These are phyloP conservation scores for Lignosus rhinocerotis DNA, from an alignment of 1,284 basidiomycete genomes.

Conservation along the genomic window DNA sequence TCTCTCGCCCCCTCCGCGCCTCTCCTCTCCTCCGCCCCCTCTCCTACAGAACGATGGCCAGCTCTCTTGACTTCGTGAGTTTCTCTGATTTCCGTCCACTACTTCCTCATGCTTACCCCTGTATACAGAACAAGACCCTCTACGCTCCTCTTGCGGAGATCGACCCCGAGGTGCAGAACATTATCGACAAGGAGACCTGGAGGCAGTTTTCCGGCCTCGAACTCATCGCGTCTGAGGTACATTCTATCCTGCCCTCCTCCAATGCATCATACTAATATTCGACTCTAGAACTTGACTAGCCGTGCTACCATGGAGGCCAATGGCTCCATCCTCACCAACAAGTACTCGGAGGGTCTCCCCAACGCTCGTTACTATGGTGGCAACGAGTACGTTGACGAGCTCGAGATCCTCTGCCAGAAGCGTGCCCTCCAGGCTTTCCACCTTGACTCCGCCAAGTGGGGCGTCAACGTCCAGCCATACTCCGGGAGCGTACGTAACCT, in stretches of 20 bases:
- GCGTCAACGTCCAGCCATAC: constrained; percentile 99
- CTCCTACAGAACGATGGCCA: constrained; percentile 56
- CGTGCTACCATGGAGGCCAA: constrained; percentile 97
- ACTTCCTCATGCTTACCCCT: neutral
- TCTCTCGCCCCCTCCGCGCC: constrained; percentile 28
- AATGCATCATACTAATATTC: constrained; percentile 6
- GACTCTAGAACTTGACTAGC: constrained; percentile 85
- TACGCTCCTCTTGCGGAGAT: constrained; percentile 87
- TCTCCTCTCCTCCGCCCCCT: constrained; percentile 19
- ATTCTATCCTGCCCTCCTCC: constrained; percentile 27
- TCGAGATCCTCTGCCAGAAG: constrained; percentile 93
- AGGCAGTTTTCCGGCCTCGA: constrained; percentile 97
- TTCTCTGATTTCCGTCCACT: neutral
- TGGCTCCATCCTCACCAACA: constrained; percentile 98
- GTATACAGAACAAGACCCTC: constrained; percentile 82
- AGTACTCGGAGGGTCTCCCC: constrained; percentile 96
- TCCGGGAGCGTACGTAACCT: constrained; percentile 66
- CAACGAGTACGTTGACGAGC: constrained; percentile 96
- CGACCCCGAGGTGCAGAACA: constrained; percentile 94
- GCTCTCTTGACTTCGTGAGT: constrained; percentile 57
- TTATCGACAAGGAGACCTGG: constrained; percentile 99
- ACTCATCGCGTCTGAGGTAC: constrained; percentile 91
- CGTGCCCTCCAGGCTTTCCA: constrained; percentile 97
- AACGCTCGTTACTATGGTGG: constrained; percentile 97
- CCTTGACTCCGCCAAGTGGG: constrained; percentile 93